Conservation (phyloP, 805 yeast species). For the Saccharomycopsis sp. region DNA sequence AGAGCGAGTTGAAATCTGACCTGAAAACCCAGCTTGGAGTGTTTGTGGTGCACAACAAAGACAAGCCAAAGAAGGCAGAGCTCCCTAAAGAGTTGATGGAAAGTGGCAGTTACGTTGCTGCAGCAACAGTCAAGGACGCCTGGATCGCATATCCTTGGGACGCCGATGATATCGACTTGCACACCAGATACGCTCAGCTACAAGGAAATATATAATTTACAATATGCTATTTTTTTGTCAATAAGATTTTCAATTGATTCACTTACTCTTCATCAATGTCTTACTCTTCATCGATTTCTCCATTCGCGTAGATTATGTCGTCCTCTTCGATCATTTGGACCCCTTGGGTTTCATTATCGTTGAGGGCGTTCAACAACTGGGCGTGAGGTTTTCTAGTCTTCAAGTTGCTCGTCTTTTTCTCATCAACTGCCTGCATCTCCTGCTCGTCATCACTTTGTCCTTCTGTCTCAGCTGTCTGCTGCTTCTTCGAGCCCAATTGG, state of each 20-base stretch:
- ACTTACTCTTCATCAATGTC: slow-evolving; percentile 8
- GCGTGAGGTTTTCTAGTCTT: slow-evolving; percentile 9
- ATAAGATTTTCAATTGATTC: slow-evolving; percentile 1
- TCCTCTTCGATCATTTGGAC: slow-evolving; percentile 20
- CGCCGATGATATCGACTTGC: slow-evolving; percentile 69
- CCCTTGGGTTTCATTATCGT: slow-evolving; percentile 5
- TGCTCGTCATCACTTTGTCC: slow-evolving; percentile 2
- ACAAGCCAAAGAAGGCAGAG: slow-evolving; percentile 71
- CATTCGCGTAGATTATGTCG: slow-evolving; percentile 16
- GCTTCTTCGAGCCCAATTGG: neutral
- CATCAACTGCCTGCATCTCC: neutral
- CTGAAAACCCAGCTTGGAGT: slow-evolving; percentile 62
- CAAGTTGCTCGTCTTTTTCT: no score
- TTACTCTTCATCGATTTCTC: slow-evolving; percentile 17
- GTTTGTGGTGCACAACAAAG: slow-evolving; percentile 78
- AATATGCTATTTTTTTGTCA: no score
- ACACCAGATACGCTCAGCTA: slow-evolving; percentile 51
- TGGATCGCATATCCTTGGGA: slow-evolving; percentile 96
- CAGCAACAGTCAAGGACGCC: slow-evolving; percentile 61
- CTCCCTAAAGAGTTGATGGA: slow-evolving; percentile 55
- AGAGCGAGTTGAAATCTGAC: slow-evolving; percentile 43
- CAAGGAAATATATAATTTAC: slow-evolving; percentile 62
- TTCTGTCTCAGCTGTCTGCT: no score
- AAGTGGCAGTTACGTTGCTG: slow-evolving; percentile 61
- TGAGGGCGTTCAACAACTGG: slow-evolving; percentile 8